Conservation (phyloP, 257 asterid genomes). For the Nicotiana otophora region DNA sequence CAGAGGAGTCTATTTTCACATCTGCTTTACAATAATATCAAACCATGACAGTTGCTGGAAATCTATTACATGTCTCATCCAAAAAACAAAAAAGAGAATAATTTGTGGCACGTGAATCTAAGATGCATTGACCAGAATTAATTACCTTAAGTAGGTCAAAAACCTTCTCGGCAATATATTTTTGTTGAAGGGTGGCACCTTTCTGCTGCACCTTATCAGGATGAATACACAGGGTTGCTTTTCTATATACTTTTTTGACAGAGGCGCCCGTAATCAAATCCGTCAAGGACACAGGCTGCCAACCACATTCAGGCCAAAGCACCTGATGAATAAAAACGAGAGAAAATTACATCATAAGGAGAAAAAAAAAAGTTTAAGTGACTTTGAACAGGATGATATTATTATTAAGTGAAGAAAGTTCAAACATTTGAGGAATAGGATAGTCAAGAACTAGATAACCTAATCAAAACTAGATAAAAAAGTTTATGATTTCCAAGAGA, state of each 20-base stretch:
- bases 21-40: background rate
- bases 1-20: background rate
- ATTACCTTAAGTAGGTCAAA: constrained; percentile 96
- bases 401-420: background rate
- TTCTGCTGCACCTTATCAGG: constrained; percentile 99
- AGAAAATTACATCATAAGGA: constrained; percentile 23
- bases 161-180: constrained; percentile 96
- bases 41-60: background rate
- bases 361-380: background rate
- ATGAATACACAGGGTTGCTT: constrained; percentile 83
- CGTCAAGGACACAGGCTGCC: constrained; percentile 83
- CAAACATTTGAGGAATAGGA: constrained; percentile 3
- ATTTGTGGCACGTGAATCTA: constrained; percentile 21
- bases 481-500: background rate
- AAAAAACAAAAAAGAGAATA: background rate
- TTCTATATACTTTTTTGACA: constrained; percentile 66
- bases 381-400: background rate
- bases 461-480: background rate
- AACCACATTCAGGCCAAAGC: constrained; percentile 87
- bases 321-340: constrained; percentile 40
- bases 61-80: background rate
- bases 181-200: constrained; percentile 96
- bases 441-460: background rate
- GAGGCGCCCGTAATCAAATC: constrained; percentile 67
- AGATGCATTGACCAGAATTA: constrained; percentile 23